Percentiles rank a stretch among this genome's conserved stretches.
Conservation (phyloP, 169 alveolate species). For the Eimeria sp. region DNA sequence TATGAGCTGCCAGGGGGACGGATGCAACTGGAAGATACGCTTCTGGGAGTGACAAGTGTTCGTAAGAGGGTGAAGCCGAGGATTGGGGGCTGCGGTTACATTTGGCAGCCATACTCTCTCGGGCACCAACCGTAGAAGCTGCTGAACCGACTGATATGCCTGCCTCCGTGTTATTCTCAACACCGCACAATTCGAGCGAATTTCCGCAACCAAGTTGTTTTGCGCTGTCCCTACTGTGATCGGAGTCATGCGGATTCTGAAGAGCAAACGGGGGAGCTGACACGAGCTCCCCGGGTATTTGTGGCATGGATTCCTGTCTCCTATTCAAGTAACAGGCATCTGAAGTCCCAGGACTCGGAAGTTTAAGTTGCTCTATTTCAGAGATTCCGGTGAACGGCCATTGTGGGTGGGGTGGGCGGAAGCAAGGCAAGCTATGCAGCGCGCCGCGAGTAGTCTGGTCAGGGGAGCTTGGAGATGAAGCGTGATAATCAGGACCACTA, state of each 20-base stretch:
- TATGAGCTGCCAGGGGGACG: background rate
- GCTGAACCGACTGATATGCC: background rate
- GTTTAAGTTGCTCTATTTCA: background rate
- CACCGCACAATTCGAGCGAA: background rate
- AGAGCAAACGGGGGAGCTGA: slow-evolving; percentile 8
- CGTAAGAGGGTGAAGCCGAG: background rate
- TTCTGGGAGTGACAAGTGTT: background rate
- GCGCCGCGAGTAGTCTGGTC: background rate
- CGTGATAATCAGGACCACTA: background rate
- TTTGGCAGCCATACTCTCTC: background rate
- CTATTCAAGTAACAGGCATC: slow-evolving; percentile 26
- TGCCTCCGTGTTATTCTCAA: background rate
- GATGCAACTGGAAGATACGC: background rate
- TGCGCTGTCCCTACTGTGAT: background rate
- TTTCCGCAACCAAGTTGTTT: background rate
- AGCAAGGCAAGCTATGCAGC: background rate
- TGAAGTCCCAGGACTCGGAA: background rate
- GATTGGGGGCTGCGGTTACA: background rate
- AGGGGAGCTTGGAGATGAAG: slow-evolving; percentile 29
- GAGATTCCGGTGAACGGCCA: background rate
- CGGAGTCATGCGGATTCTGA: background rate
- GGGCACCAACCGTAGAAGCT: background rate
- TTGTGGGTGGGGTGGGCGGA: background rate
- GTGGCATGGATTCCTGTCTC: background rate
- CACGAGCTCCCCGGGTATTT: background rate